Percentiles rank a stretch among this genome's conserved stretches.
Conservation (phyloP, 768 basidiomycete species). For the Boletus coccyginus region DNA sequence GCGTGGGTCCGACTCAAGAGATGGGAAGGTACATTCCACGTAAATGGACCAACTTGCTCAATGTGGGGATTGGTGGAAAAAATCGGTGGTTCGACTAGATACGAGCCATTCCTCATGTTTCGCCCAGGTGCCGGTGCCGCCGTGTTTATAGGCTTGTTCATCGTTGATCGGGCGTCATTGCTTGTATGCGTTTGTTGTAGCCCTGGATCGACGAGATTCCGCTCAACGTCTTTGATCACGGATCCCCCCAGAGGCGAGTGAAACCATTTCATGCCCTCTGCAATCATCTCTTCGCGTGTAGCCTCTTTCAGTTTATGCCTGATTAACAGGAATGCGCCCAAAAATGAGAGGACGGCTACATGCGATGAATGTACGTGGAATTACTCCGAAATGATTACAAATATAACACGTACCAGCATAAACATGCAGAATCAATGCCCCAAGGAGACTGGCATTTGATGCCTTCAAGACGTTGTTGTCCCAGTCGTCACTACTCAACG, state of each 20-base stretch:
- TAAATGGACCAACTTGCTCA: slow-evolving; percentile 50
- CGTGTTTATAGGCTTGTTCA: neutral
- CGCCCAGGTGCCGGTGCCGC: neutral
- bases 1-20: slow-evolving; percentile 49
- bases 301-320: slow-evolving; percentile 55
- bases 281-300: slow-evolving; percentile 43
- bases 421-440: slow-evolving; percentile 53
- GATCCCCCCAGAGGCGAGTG: slow-evolving; percentile 20
- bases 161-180: neutral
- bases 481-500: slow-evolving; percentile 16
- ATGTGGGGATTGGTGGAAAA: slow-evolving; percentile 48
- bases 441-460: slow-evolving; percentile 47
- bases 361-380: neutral
- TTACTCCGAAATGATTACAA: neutral
- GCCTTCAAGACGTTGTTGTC: slow-evolving; percentile 22
- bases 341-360: slow-evolving; percentile 45
- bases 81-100: slow-evolving; percentile 28
- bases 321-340: slow-evolving; percentile 55
- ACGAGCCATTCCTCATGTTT: neutral
- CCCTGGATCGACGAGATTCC: neutral
- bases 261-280: slow-evolving; percentile 28
- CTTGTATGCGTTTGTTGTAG: neutral
- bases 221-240: slow-evolving; percentile 12
- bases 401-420: slow-evolving; percentile 41
- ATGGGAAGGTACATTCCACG: slow-evolving; percentile 36